Evolutionary conservation across 1,284 basidiomycete species (phyloP).

Genomic region (Irpex lacteus): DNA sequence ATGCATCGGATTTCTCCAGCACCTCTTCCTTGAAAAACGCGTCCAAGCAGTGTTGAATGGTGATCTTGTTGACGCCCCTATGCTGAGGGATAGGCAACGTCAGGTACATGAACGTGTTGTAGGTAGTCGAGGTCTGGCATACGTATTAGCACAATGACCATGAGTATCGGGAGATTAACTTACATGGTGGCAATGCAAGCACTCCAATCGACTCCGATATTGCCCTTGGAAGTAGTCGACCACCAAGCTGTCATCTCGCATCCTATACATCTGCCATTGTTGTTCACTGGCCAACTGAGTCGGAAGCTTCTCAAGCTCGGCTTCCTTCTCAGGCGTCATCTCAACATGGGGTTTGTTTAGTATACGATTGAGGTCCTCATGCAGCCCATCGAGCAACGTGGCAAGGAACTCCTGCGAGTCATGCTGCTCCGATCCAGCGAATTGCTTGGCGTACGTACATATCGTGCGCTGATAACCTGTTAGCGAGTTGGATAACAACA

Average conservation of each 20-base stretch:
- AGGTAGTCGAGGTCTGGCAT: slow-evolving; percentile 88
- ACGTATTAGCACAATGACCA: neutral
- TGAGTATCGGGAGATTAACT: slow-evolving; percentile 20
- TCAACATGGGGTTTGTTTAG: slow-evolving; percentile 72
- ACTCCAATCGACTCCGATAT: slow-evolving; percentile 89
- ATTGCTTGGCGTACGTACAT: slow-evolving; percentile 82
- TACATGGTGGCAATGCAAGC: slow-evolving; percentile 88
- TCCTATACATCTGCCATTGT: slow-evolving; percentile 92
- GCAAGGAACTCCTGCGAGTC: slow-evolving; percentile 97
- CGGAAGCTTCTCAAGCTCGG: slow-evolving; percentile 83
- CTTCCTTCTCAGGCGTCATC: slow-evolving; percentile 83
- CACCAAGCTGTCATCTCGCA: slow-evolving; percentile 90
- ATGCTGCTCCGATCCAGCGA: slow-evolving; percentile 91
- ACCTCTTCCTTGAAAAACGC: slow-evolving; percentile 90
- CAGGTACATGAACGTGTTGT: slow-evolving; percentile 96
- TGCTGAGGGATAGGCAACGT: slow-evolving; percentile 84
- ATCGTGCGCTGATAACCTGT: slow-evolving; percentile 65
- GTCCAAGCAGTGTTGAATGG: slow-evolving; percentile 83
- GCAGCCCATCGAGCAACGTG: slow-evolving; percentile 92
- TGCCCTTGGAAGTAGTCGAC: slow-evolving; percentile 99
- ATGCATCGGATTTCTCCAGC: slow-evolving; percentile 92
- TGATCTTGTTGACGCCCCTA: slow-evolving; percentile 60
- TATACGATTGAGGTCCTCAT: slow-evolving; percentile 94
- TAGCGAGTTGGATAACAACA: neutral
- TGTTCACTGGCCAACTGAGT: slow-evolving; percentile 89